Base-by-base conservation (phyloP, 495 filamentous ascomycete species). In the Coniosporium apollinis region DNA sequence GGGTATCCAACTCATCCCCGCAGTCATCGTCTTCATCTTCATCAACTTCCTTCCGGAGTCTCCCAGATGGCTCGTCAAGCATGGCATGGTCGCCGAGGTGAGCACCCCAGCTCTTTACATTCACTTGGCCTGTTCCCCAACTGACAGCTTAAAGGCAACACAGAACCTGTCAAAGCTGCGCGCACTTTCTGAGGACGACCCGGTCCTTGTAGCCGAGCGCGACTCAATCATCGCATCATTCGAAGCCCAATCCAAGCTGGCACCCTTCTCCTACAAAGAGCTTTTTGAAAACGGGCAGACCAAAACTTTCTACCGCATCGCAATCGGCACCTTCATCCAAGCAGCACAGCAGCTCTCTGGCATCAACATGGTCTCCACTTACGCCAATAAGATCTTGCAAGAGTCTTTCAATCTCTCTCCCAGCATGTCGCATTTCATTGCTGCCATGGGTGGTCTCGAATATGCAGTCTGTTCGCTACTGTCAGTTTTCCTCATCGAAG, bases 301-400 rank as follows among this genome's bases (percentile, higher is more conserved):
- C n/a, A 26, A 26, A 26, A 26, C 22, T 7, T 32, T 32, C 30
- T 18, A 32, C 30, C 30, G 30, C 30, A 15, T 18, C 8, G 7
- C 30, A 6, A n/a, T 32, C 11, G 30, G 11, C 14, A 6, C 8
- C 30, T 13, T 32, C 30, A 32, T 8, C 30, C 30, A 32, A 18
- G 6, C 15, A 14, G 11, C 16, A 57, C 76, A 82, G 47, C 77
- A 85, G 43, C 72, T 82, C 20, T 68, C 64, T 1, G 81, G 81
- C 15, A 82, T 83, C 46, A 83, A 82, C 43, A 45, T 84, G n/a
- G 76, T 82, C 42, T 79, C 76, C 0, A 79, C 80, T 47, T 84
- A 84, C 38, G 67, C 73, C 1, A 61, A 76, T 5, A 69, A 70
- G 3, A 71, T 84, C 32, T 70, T 79, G 43, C 50, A 70, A 30